These are phyloP conservation scores for Euphorbia peplus DNA, from an alignment of 345 rosid genomes.

Conservation along the genomic window DNA sequence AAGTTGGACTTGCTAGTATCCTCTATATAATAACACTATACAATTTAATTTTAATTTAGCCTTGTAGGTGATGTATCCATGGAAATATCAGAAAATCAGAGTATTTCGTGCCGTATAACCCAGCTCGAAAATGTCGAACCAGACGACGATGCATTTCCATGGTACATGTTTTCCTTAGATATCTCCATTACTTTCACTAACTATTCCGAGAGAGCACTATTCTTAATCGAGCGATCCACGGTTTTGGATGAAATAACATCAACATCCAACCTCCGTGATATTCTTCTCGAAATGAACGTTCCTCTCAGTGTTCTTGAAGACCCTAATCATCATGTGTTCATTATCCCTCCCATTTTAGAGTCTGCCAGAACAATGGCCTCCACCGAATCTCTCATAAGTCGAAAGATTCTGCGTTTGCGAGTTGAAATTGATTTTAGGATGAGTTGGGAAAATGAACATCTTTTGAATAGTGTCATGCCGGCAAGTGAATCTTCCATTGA, in stretches of 20 bases:
- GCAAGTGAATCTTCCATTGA: not conserved
- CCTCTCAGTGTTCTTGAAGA: not conserved
- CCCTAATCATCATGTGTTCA: not conserved
- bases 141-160: not conserved
- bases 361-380: not conserved
- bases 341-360: not conserved
- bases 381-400: not conserved
- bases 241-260: not conserved
- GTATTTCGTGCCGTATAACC: not conserved
- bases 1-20: no score
- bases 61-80: not conserved
- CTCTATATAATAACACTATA: no score
- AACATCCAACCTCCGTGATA: not conserved
- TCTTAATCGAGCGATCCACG: not conserved
- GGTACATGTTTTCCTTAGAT: not conserved
- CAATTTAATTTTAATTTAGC: not conserved
- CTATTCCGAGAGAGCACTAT: not conserved
- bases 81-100: not conserved
- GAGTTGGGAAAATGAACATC: not conserved
- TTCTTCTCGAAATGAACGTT: conserved; percentile 7
- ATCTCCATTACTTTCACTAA: not conserved
- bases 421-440: conserved; percentile 2
- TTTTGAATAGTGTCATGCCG: not conserved
- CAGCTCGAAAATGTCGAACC: not conserved
- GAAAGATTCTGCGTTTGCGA: conserved; percentile 2